These are phyloP conservation scores for Nakaseomyces bracarensis DNA, from an alignment of 1,139 yeast species.

Conservation along the genomic window DNA sequence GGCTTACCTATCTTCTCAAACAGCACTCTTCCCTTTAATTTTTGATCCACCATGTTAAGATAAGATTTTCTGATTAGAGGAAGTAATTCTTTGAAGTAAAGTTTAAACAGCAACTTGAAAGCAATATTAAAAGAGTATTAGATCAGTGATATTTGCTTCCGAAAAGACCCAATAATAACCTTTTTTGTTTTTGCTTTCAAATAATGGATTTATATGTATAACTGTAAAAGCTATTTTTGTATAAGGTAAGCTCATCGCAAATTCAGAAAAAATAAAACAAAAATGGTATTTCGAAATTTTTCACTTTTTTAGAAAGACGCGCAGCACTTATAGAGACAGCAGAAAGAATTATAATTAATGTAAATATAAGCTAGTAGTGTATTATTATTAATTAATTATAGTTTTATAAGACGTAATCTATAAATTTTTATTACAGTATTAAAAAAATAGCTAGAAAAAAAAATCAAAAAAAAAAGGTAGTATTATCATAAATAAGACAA, in stretches of 20 bases:
- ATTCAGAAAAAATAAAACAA: not conserved
- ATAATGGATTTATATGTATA: not conserved
- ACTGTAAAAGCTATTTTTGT: not conserved
- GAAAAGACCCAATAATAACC: too few species aligned
- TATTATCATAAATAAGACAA: too few species aligned
- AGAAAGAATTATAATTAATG: too few species aligned
- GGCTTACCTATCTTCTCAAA: slow-evolving; percentile 68
- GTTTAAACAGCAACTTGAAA: not conserved
- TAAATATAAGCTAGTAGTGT: too few species aligned
- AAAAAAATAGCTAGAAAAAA: too few species aligned
- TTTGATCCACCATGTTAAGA: slow-evolving; percentile 8
- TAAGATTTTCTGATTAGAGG: not conserved
- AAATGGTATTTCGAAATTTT: not conserved
- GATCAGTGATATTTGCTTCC: too few species aligned
- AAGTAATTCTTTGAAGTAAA: not conserved
- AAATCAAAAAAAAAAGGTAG: too few species aligned
- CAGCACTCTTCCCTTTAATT: slow-evolving; percentile 56
- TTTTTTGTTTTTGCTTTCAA: too few species aligned
- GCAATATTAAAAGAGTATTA: not conserved
- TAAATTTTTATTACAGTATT: too few species aligned
- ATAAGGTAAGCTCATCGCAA: not conserved
- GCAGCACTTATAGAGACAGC: too few species aligned
- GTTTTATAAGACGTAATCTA: too few species aligned
- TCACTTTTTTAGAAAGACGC: not conserved
- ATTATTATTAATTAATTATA: too few species aligned